Evolutionary conservation across 371 early-diverging fungal genomes (phyloP).

Genomic region (Aphelidium insulamus): DNA sequence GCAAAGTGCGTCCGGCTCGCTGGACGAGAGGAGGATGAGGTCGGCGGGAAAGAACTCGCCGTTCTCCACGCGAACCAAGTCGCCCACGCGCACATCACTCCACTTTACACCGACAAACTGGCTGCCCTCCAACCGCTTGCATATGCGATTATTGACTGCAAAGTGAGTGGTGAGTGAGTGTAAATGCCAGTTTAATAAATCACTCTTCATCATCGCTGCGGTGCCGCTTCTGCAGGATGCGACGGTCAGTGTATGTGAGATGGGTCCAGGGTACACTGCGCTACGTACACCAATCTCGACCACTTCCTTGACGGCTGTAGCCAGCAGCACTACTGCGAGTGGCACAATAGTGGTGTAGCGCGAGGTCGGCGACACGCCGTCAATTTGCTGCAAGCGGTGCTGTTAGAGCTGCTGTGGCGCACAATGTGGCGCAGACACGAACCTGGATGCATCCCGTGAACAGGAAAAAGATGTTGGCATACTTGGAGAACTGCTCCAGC

Average conservation of each 20-base stretch:
- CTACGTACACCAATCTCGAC: conserved; percentile 69
- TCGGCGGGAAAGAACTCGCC: conserved; percentile 84
- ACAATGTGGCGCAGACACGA: no score
- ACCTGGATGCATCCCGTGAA: conserved; percentile 70
- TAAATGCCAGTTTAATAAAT: no score
- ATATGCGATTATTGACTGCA: conserved; percentile 42
- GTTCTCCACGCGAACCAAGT: conserved; percentile 66
- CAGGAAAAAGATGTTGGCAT: conserved; percentile 87
- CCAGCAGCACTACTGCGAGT: conserved; percentile 62
- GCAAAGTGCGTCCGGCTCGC: conserved; percentile 70
- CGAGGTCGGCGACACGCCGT: conserved; percentile 59
- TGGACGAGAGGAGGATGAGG: conserved; percentile 51
- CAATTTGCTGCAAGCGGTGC: conserved; percentile 32
- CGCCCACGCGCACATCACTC: conserved; percentile 67
- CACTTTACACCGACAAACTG: conserved; percentile 42
- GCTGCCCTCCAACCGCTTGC: conserved; percentile 32
- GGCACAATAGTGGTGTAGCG: conserved; percentile 80
- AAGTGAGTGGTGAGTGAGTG: no score
- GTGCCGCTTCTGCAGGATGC: conserved; percentile 39
- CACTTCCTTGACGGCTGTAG: conserved; percentile 88
- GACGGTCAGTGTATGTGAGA: neutral
- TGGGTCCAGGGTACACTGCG: neutral
- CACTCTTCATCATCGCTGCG: conserved; percentile 46
- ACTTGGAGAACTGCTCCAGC: conserved; percentile 80
- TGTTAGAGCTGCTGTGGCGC: neutral